Evolutionary conservation across 371 early-diverging fungal species (phyloP), one percentile per base, ranked within the genome.

Genomic region (Chytridium lagenaria): DNA sequence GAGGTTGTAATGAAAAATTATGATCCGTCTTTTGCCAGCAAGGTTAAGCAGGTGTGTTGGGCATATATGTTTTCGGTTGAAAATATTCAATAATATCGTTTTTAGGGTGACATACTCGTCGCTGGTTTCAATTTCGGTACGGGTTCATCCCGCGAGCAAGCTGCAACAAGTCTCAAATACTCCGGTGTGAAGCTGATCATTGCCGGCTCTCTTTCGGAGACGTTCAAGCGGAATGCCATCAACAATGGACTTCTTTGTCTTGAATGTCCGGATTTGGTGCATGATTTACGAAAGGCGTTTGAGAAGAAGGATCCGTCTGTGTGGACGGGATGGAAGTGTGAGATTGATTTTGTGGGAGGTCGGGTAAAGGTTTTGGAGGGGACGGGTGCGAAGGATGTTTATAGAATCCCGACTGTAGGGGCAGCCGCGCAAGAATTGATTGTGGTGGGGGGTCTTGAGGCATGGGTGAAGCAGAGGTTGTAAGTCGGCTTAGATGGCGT

Each of bases 1-100:
- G 84, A 90, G 75, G 95, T 96, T 1, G 97, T 92, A 26, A 98
- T 98, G 98, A 95, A 96, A 79, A 98, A 98, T 81, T 98, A 96
- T 74, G 98, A 98, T 76, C 91, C 93, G 37, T 83, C 87, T 12
- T 98, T 98, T 80, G 86, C 90, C 34, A 80, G 71, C 16, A n/a
- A 73, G 38, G 69, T 77, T 22, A 30, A 69, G 26, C 70, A 86
- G 50, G 85, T 83, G 70, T 2, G 28, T n/a, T 34, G 19, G 39
- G 22, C 26, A 34, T 39, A 40, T 19, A 19, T n/a, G n/a, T n/a
- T n/a, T 26, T 23, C 34, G 55, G 40, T 69, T 36, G 66, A 19
- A 22, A 73, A 74, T 40, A 37, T 19, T 59, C 64, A 34, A 23
- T 31, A 19, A 19, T 30, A 15, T 34, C 16, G 16, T 19, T 7